Evolutionary conservation across 2,329 filamentous ascomycete species (phyloP), one percentile per base, ranked within the genome.

Genomic region (Escovopsis sp.): DNA sequence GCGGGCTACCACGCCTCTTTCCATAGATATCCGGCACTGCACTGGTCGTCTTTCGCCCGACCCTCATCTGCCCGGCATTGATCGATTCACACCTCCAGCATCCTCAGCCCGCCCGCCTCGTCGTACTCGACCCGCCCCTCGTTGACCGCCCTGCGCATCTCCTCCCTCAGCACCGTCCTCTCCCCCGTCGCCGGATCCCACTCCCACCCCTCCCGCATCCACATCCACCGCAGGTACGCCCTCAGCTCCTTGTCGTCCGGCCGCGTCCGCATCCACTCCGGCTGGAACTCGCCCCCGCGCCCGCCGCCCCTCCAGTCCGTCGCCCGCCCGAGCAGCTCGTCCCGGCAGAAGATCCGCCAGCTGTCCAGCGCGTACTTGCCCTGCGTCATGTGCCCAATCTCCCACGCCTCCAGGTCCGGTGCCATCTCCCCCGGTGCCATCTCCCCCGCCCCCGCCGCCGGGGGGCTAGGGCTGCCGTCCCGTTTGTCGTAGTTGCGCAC

Each of bases 271-370:
- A 87, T 91, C 88, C 88, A 95, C 59, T 95, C 88, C 0, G 86
- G 84, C 51, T 86, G 79, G 54, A 88, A 86, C 12, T 67, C 65
- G 40, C 59, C 45, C 53, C 62, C 49, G 51, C 62, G 48, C 49
- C 72, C 55, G 51, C 61, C 65, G 1, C 81, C 82, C 51, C 76
- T 79, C 74, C 80, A 85, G 47, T 79, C 74, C 9, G 62, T 57
- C 2, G 80, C 76, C 14, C 78, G 59, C 0, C 77, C 80, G 7
- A 87, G 72, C 20, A 94, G 59, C 29, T 71, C 67, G 56, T 95
- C 88, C 2, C 88, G 76, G 57, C 86, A 94, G 59, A 95, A 95
- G 48, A 95, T 94, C 3, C 88, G 76, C 84, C 86, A 95, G 54
- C 82, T 88, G 59, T 95, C 88, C 39, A 89, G 67, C 0, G 85